Base-by-base conservation (phyloP, 148 eudicot species). In the Cornus kousa region DNA sequence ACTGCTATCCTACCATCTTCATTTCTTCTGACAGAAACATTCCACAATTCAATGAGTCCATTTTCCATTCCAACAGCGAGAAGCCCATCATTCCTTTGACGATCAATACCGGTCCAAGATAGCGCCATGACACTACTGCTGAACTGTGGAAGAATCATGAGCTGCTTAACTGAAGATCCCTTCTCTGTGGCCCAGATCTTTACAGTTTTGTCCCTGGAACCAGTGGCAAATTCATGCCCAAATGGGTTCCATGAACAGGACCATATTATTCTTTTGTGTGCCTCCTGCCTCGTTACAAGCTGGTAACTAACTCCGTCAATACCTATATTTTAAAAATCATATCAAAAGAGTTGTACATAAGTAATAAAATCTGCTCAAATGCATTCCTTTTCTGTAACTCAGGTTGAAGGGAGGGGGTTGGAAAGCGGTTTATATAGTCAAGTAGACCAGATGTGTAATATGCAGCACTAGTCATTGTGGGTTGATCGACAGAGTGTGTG, bases 241-340 rank as follows among this genome's bases (percentile, higher is more conserved):
- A 85, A 91, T n/a, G 97, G 99, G 79, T 93, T 95, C 99, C 99
- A 95, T 33, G 95, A 88, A 79, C 99, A 93, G 24, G 94, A 82
- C 99, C 99, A 95, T 89, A 95, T 92, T 65, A 95, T 93, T 76
- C 99, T 82, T 84, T 95, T 95, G 87, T 95, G 97, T 9, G 97
- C 99, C 81, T 93, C 97, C 82, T 91, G 97, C 85, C 88, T 89
- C 13, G 84, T 81, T 75, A 95, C 73, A 24, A 95, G 94, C 78
- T 89, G 79, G 75, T 88, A 77, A 33, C 76, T 86, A 78, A 85
- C 82, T 76, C 90, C 89, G n/a, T 93, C 92, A 2, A 39, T 53
- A 60, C 85, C 98, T 90, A 74, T 39, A 78, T 65, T 20, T 72
- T 11, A 72, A 28, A 53, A 74, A 53, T 24, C 31, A 23, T 9